Evolutionary conservation across 352 stramenopile species (phyloP), one percentile per base, ranked within the genome.

Genomic region (Globisporangium nagaii): DNA sequence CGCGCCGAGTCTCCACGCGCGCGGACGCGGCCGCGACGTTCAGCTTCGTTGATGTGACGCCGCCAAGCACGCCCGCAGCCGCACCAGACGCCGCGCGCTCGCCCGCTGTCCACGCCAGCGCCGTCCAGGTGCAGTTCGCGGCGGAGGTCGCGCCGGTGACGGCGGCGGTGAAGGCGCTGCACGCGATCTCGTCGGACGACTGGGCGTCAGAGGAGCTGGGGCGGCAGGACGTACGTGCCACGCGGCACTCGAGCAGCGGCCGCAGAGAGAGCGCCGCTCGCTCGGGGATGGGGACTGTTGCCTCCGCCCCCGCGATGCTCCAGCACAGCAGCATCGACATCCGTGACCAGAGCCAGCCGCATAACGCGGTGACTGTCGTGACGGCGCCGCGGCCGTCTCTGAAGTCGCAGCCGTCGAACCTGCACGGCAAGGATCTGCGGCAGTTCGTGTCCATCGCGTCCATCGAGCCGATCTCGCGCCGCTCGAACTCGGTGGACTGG

Each of bases 351-450:
- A n/a, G n/a, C 35, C 37, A 36, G 8, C 19, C 17, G 12, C 17
- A 27, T n/a, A n/a, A n/a, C n/a, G 1, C 34, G 25, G n/a, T 28
- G 3, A 41, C 15, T 2, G 35, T 41, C 15, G 35, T 41, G 17
- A 3, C 11, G 12, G 7, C 34, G 34, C 34, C 42, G 25, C 34
- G 17, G 30, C 25, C 25, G 9, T 35, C 42, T 15, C 17, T 60
- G 30, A 53, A 19, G 41, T 22, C 30, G 6, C 54, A 55, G 22
- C 36, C 45, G 19, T 49, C 61, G 22, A 88, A 70, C 25, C 52
- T 89, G 24, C 75, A 87, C n/a, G 76, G 75, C 2, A 86, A 84
- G 37, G 78, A 88, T 43, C 65, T 89, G 28, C 60, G 78, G 24
- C 68, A 68, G 46, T 82, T 86, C 31, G 72, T 89, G 46, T 85